Evolutionary conservation across 1,284 basidiomycete genomes (phyloP).

Genomic region (Spongiforma sp.): DNA sequence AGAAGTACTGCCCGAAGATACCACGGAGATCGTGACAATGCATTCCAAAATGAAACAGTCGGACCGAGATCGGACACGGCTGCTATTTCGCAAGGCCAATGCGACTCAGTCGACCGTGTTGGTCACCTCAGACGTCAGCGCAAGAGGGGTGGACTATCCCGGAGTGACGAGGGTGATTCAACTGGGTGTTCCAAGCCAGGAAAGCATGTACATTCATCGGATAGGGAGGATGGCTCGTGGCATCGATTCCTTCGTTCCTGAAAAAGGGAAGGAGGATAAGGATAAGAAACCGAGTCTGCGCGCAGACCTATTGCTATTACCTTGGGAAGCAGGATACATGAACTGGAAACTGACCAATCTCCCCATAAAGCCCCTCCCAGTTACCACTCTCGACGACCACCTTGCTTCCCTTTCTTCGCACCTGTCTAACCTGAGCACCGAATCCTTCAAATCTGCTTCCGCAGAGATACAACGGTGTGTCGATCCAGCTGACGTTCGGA

Average conservation of each 20-base stretch:
- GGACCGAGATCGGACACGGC: slow-evolving; percentile 22
- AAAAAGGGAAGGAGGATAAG: neutral
- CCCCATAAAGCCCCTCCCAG: slow-evolving; percentile 68
- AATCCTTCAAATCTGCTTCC: slow-evolving; percentile 39
- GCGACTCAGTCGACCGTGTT: slow-evolving; percentile 71
- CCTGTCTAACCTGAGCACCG: slow-evolving; percentile 10
- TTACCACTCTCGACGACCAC: slow-evolving; percentile 18
- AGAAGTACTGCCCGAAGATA: slow-evolving; percentile 51
- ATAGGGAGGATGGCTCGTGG: slow-evolving; percentile 92
- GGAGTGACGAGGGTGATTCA: slow-evolving; percentile 95
- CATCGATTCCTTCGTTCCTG: slow-evolving; percentile 56
- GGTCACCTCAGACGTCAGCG: slow-evolving; percentile 90
- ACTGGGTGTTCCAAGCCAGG: slow-evolving; percentile 76
- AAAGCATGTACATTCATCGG: slow-evolving; percentile 90
- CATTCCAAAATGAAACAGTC: slow-evolving; percentile 82
- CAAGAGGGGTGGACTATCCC: slow-evolving; percentile 91
- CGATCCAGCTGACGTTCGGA: slow-evolving; percentile 61
- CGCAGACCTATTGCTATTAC: slow-evolving; percentile 87
- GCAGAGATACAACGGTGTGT: slow-evolving; percentile 46
- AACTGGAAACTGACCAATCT: slow-evolving; percentile 69
- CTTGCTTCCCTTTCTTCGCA: slow-evolving; percentile 16
- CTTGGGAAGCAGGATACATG: slow-evolving; percentile 84
- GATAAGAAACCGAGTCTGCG: slow-evolving; percentile 34
- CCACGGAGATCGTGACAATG: slow-evolving; percentile 78
- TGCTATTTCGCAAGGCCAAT: slow-evolving; percentile 55